Conservation (phyloP, 495 filamentous ascomycete genomes). For the Chaetomidium leptoderma region DNA sequence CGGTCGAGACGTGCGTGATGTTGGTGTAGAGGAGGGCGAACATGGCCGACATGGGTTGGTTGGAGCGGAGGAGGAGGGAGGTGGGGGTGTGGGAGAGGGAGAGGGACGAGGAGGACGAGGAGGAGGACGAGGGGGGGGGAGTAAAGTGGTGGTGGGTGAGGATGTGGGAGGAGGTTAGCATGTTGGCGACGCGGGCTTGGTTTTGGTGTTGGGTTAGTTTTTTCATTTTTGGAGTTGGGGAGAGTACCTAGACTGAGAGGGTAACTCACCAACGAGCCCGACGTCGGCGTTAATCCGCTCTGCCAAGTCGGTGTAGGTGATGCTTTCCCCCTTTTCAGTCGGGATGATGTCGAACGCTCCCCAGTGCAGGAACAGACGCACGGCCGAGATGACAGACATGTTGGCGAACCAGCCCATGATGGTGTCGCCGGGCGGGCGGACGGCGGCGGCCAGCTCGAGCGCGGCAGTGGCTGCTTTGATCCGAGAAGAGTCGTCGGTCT, state of each 20-base stretch:
- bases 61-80: conserved; percentile 24
- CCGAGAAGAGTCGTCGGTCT: conserved; percentile 10
- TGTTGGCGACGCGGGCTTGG: conserved; percentile 28
- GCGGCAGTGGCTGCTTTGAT: conserved; percentile 16
- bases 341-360: conserved; percentile 35
- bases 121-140: too few relatives aligned
- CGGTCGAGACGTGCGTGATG: conserved; percentile 21
- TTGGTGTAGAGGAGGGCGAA: conserved; percentile 57
- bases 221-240: neutral
- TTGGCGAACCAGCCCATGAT: conserved; percentile 30
- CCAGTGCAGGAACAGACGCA: conserved; percentile 35
- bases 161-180: conserved; percentile 32
- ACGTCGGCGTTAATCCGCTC: conserved; percentile 25
- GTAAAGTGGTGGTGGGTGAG: conserved; percentile 17
- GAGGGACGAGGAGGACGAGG: too few relatives aligned
- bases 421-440: conserved; percentile 24
- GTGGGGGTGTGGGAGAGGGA: conserved; percentile 32
- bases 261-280: conserved; percentile 25
- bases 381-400: conserved; percentile 27
- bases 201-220: neutral
- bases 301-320: conserved; percentile 30
- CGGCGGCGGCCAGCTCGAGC: conserved; percentile 14
- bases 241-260: neutral
- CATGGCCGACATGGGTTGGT: conserved; percentile 25
- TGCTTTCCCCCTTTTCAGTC: conserved; percentile 11